These are phyloP conservation scores for Diplodia scrobiculata DNA, from an alignment of 2,329 filamentous ascomycete species.

Conservation along the genomic window DNA sequence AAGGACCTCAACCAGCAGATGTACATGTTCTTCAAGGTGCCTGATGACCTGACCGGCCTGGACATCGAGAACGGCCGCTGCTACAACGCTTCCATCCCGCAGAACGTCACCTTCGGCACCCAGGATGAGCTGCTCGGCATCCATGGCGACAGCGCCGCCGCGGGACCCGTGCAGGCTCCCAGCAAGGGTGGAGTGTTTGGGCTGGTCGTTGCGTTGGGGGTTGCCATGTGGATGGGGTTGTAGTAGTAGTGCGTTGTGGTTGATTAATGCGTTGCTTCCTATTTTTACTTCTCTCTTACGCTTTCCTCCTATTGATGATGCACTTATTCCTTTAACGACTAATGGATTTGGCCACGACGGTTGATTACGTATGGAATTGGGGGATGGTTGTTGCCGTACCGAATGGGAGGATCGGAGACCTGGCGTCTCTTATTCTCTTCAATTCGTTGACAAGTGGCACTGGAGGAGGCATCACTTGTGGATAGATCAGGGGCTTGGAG, in stretches of 20 bases:
- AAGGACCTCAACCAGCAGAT: constrained; percentile 63
- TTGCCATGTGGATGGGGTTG: constrained; percentile 36
- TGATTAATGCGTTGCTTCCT: background rate
- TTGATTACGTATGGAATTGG: background rate
- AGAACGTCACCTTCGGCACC: constrained; percentile 68
- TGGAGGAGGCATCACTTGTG: background rate
- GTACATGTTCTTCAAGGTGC: constrained; percentile 79
- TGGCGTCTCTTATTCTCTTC: background rate
- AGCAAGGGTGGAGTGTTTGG: constrained; percentile 39
- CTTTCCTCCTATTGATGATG: background rate
- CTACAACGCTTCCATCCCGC: constrained; percentile 63
- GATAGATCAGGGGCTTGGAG: background rate
- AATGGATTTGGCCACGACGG: background rate
- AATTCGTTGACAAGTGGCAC: background rate
- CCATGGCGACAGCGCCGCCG: constrained; percentile 34
- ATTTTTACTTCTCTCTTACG: background rate
- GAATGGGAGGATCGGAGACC: background rate
- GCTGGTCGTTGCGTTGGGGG: constrained; percentile 41
- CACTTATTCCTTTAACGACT: background rate
- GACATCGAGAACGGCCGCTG: constrained; percentile 71
- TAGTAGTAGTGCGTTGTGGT: constrained; percentile 29
- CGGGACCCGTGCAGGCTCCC: constrained; percentile 33
- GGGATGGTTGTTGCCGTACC: background rate
- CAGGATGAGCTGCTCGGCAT: constrained; percentile 44
- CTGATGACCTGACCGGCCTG: constrained; percentile 67